A percentile compares a stretch with the other conserved stretches of the same genome.
phyloP scores from a whole-genome alignment of 148 eudicot genomes.

The Oxyria digyna region DNA sequence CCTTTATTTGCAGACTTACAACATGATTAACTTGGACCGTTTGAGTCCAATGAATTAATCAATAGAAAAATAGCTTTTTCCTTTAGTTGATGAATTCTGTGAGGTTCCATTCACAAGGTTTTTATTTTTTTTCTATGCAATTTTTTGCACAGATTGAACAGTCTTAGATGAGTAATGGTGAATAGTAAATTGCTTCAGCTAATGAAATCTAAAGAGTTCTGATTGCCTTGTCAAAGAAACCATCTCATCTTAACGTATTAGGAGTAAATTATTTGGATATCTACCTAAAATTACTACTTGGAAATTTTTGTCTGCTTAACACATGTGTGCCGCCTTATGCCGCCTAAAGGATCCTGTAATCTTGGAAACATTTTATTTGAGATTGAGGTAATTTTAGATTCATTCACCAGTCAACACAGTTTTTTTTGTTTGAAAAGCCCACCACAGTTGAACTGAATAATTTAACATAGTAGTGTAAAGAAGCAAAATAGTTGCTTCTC shows the following conservation, averaged over 20 bases:
- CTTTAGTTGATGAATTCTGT: no score
- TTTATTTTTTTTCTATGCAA: background rate
- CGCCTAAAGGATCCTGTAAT: no score
- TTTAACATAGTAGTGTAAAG: background rate
- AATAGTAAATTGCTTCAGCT: background rate
- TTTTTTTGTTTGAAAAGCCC: background rate
- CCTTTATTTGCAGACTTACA: no score
- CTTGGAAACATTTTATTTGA: no score
- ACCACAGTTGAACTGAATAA: background rate
- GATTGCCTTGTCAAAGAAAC: background rate
- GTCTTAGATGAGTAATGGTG: background rate
- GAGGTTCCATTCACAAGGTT: no score
- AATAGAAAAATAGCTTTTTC: no score
- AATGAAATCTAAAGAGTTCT: background rate
- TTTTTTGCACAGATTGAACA: background rate
- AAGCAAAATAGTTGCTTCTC: no score
- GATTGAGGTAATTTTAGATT: no score
- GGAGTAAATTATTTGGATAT: background rate
- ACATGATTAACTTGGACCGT: no score
- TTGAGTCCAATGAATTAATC: no score
- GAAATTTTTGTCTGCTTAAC: background rate
- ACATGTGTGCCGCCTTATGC: background rate
- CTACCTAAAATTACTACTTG: background rate
- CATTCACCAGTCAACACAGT: no score
- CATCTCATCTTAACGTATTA: background rate